Conservation (phyloP, 805 yeast genomes). For the Starmera caribaea region DNA sequence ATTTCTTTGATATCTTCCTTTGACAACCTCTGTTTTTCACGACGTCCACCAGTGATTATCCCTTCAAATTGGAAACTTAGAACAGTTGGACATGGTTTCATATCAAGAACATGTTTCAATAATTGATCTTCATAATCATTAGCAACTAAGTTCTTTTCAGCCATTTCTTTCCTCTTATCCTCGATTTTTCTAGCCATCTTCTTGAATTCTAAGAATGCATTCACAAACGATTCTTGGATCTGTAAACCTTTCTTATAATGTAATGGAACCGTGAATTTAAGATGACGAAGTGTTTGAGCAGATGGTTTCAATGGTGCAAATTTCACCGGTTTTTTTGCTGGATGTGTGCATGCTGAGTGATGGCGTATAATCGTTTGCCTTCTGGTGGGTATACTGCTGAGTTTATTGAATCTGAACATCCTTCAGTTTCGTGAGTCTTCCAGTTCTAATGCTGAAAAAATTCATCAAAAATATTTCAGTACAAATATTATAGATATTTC, state of each 20-base stretch:
- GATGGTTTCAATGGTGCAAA: slow-evolving; percentile 24
- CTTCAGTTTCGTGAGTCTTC: not conserved
- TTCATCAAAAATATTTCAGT: slow-evolving; percentile 10
- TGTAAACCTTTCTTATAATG: slow-evolving; percentile 40
- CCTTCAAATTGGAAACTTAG: slow-evolving; percentile 80
- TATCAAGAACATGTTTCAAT: slow-evolving; percentile 29
- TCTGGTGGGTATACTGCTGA: not conserved
- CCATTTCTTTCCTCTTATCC: slow-evolving; percentile 28
- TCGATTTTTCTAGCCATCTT: slow-evolving; percentile 38
- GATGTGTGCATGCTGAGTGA: not conserved
- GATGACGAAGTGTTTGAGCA: slow-evolving; percentile 30
- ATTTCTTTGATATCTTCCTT: slow-evolving; percentile 11
- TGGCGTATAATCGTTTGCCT: not conserved
- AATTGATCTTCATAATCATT: slow-evolving; percentile 39
- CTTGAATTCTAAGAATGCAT: slow-evolving; percentile 50
- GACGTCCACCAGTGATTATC: slow-evolving; percentile 86
- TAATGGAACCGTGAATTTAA: slow-evolving; percentile 29
- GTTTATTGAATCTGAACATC: not conserved
- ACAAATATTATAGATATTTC: no score
- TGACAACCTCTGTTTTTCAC: slow-evolving; percentile 50
- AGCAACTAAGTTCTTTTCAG: slow-evolving; percentile 28
- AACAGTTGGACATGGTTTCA: slow-evolving; percentile 56
- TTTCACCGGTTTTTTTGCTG: not conserved
- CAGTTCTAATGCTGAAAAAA: slow-evolving; percentile 22
- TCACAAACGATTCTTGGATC: slow-evolving; percentile 47